Base-by-base conservation (phyloP, 164 flowering plant genomes). In the Stephania yunnanensis region DNA sequence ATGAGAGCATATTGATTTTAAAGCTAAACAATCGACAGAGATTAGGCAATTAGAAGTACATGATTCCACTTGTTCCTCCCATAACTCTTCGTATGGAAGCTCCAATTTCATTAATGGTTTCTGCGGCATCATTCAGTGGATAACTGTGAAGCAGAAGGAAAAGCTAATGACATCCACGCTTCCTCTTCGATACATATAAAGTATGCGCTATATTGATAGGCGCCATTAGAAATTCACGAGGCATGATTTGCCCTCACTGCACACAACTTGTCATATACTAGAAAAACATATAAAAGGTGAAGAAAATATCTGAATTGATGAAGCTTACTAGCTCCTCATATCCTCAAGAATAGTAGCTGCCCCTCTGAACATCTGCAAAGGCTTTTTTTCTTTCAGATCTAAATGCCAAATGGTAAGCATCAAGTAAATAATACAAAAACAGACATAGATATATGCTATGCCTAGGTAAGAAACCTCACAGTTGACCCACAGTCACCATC, bases 401-500 rank as follows among this genome's bases (percentile, higher is more conserved):
- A 69, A 8, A 63, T 29, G 30, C 6, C 76, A 77, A 22, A 76
- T 50, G 10, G 44, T 29, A 58, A 75, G 75, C 22, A 58, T 58
- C 8, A 6, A 44, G 5, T 25, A 45, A 70, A 76, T 31, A 63
- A 6, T 67, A 15, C n/a, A 70, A 55, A 48, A 36, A 77, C 6
- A 17, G 70, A 30, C 4, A 36, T 36, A 36, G 42, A 36, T 36
- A 36, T 36, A 36, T 36, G 42, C 42, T 36, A 36, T 36, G 15
- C 50, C 31, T 71, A 20, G n/a, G 70, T 25, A 55, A 55, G 63
- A 58, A 58, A 73, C 85, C 96, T 87, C 78, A 94, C 98, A 2
- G 97, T 92, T 69, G 98, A 88, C 19, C 98, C 98, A 86, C 98
- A 94, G 78, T 94, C 98, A 67, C 97, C 97, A 83, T 94, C 98